A percentile compares a stretch with the other conserved stretches of the same genome.
Conservation (phyloP, 148 eudicot species). For the Camellia japonica region DNA sequence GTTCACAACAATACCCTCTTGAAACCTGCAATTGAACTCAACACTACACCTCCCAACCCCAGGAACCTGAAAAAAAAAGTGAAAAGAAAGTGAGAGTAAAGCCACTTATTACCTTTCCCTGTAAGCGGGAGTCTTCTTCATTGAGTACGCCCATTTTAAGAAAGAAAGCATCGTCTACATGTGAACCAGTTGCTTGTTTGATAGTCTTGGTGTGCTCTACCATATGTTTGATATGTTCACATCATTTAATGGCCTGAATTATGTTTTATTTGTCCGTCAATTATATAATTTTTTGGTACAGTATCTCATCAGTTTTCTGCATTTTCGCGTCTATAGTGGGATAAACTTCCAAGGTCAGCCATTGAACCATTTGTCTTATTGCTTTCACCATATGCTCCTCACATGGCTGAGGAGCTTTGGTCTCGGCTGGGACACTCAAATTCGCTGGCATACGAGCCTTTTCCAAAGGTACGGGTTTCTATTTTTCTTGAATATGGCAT, state of each 20-base stretch:
- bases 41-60: background rate
- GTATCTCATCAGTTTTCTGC: conserved; percentile 5
- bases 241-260: background rate
- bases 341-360: conserved; percentile 66
- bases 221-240: background rate
- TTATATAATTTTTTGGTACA: background rate
- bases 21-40: background rate
- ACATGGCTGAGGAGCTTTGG: conserved; percentile 98
- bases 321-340: conserved; percentile 57
- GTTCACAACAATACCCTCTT: background rate
- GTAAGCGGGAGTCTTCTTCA: no score
- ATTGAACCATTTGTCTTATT: conserved; percentile 70
- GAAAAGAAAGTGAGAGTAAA: background rate
- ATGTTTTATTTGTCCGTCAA: background rate
- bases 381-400: conserved; percentile 94
- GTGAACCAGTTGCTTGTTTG: conserved; percentile 2
- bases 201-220: background rate
- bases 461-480: conserved; percentile 64
- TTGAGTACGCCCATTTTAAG: no score
- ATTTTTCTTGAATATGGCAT: background rate
- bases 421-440: conserved; percentile 69
- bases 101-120: no score
- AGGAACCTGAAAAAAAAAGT: background rate
- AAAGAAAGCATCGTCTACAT: background rate
- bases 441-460: conserved; percentile 76